Evolutionary conservation across 1,139 yeast species (phyloP).

Genomic region (Zygotorulaspora mrakii): DNA sequence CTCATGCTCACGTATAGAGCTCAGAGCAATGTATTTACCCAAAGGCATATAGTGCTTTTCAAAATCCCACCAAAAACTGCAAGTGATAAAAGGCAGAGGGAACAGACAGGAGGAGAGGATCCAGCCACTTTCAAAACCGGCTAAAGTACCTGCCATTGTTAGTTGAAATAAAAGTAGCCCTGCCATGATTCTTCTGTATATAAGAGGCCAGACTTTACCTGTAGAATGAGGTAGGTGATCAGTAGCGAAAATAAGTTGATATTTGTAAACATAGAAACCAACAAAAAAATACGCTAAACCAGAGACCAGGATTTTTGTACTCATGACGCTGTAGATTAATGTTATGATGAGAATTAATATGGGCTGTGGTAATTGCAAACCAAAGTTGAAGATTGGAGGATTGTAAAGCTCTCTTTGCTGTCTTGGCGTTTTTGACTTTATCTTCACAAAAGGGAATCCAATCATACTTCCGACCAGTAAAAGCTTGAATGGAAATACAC

Average conservation of each 20-base stretch:
- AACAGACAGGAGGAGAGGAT: slow-evolving; percentile 63
- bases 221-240: slow-evolving; percentile 89
- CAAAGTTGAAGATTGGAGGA: slow-evolving; percentile 79
- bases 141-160: slow-evolving; percentile 88
- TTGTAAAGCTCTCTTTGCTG: slow-evolving; percentile 65
- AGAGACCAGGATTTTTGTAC: slow-evolving; percentile 68
- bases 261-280: slow-evolving; percentile 77
- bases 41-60: slow-evolving; percentile 78
- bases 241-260: slow-evolving; percentile 72
- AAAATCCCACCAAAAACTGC: slow-evolving; percentile 72
- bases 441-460: slow-evolving; percentile 55
- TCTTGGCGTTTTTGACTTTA: slow-evolving; percentile 62
- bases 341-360: slow-evolving; percentile 70
- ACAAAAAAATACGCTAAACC: slow-evolving; percentile 69
- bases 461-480: slow-evolving; percentile 61
- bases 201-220: slow-evolving; percentile 83
- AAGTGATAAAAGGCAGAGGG: slow-evolving; percentile 70
- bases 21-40: slow-evolving; percentile 77
- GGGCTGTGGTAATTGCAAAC: slow-evolving; percentile 78
- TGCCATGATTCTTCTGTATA: slow-evolving; percentile 65
- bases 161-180: slow-evolving; percentile 76
- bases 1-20: slow-evolving; percentile 49
- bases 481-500: slow-evolving; percentile 71
- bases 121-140: slow-evolving; percentile 72
- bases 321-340: slow-evolving; percentile 70